Percentiles rank a stretch among this genome's conserved stretches.
These are phyloP conservation scores for Stentor roeselii DNA, from an alignment of 73 alveolate species.

Conservation along the genomic window DNA sequence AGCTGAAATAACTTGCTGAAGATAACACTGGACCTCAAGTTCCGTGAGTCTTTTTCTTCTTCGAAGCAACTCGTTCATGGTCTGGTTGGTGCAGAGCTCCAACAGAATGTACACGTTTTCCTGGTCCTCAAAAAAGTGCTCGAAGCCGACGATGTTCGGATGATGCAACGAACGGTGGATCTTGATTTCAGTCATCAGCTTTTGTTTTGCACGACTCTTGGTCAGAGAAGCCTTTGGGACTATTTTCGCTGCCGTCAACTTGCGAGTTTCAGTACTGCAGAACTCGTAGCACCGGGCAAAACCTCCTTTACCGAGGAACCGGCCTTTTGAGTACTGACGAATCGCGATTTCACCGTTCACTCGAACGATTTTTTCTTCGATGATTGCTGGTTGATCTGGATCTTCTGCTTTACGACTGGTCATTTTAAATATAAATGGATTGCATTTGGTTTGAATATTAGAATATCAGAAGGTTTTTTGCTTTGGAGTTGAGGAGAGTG, in stretches of 20 bases:
- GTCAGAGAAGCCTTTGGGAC: conserved; percentile 74
- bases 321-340: conserved; percentile 58
- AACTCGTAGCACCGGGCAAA: conserved; percentile 84
- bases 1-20: conserved; percentile 52
- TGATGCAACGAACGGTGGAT: conserved; percentile 92
- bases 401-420: not conserved
- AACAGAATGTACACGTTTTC: conserved; percentile 58
- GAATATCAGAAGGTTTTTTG: too few species aligned
- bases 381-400: conserved; percentile 36
- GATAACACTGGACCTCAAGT: conserved; percentile 51
- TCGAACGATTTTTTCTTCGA: conserved; percentile 70
- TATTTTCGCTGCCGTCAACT: conserved; percentile 79
- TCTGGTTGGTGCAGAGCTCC: conserved; percentile 56
- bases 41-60: conserved; percentile 56
- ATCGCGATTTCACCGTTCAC: conserved; percentile 55
- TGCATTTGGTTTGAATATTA: too few species aligned
- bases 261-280: conserved; percentile 41
- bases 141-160: conserved; percentile 88
- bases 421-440: too few species aligned
- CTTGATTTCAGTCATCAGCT: conserved; percentile 92
- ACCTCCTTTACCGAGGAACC: conserved; percentile 80
- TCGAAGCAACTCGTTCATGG: conserved; percentile 45
- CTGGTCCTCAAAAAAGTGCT: conserved; percentile 78
- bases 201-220: conserved; percentile 67
- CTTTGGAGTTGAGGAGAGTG: too few species aligned